These are phyloP conservation scores for Suillus sp. DNA, from an alignment of 768 basidiomycete genomes.

Conservation along the genomic window DNA sequence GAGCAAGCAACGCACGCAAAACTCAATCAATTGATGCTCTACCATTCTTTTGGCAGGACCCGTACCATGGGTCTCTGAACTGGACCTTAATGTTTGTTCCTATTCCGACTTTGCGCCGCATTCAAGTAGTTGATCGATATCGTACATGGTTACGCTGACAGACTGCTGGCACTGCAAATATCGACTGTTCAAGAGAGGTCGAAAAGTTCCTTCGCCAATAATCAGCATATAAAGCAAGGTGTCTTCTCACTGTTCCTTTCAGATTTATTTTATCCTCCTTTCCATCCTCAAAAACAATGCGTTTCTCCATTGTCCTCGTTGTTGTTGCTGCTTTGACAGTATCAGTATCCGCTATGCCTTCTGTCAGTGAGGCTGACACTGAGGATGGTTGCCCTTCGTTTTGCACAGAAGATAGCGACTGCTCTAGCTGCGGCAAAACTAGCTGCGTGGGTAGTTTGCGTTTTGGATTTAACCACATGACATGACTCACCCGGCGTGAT, in stretches of 20 bases:
- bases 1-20: neutral
- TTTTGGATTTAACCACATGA: neutral
- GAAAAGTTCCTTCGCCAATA: neutral
- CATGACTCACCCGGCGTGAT: neutral
- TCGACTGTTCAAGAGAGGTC: neutral
- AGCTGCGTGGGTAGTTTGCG: neutral
- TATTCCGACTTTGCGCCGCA: neutral
- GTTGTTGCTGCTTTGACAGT: neutral
- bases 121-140: too few species aligned
- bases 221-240: neutral
- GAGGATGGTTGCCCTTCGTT: neutral
- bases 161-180: neutral
- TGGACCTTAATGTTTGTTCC: neutral
- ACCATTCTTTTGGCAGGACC: neutral
- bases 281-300: neutral
- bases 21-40: neutral
- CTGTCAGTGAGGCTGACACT: neutral
- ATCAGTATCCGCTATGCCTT: neutral
- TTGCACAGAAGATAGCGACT: neutral
- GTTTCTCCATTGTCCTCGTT: neutral
- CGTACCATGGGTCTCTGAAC: neutral
- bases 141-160: too few species aligned
- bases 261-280: neutral
- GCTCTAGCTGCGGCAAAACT: neutral
- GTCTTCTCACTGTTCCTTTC: neutral